Conservation (phyloP, 345 rosid genomes). For the Eucalyptus erythrocorys region DNA sequence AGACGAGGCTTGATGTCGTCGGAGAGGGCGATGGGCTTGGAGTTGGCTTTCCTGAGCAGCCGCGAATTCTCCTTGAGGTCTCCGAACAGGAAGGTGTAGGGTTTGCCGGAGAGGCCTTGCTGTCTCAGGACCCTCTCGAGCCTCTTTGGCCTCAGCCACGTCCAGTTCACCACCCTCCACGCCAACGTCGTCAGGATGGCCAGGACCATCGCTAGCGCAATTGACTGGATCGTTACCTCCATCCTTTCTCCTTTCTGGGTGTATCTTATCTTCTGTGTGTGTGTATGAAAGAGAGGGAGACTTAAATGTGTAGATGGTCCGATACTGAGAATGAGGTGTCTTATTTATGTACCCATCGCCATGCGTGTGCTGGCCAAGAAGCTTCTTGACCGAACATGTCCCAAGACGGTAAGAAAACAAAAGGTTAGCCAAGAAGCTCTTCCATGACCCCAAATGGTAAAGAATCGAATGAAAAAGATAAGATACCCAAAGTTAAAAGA, state of each 20-base stretch:
- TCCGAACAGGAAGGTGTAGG: not conserved
- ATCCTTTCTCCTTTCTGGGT: not conserved
- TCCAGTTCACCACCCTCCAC: not conserved
- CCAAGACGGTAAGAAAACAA: not conserved
- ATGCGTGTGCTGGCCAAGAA: not conserved
- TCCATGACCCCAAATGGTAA: not conserved
- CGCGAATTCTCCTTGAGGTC: not conserved
- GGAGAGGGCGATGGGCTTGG: not conserved
- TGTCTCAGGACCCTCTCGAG: not conserved
- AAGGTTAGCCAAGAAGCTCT: not conserved
- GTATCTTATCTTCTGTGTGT: not conserved
- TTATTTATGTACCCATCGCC: not conserved
- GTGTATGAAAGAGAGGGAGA: not conserved
- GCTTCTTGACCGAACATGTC: not conserved
- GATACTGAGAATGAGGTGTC: not conserved
- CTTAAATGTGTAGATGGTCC: not conserved
- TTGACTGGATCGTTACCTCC: not conserved
- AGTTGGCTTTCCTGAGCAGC: not conserved
- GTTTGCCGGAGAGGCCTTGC: not conserved
- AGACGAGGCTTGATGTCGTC: not conserved
- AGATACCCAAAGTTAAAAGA: not conserved
- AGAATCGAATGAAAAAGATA: not conserved
- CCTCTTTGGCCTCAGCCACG: constrained; percentile 1
- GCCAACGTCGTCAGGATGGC: not conserved
- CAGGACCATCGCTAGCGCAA: not conserved